phyloP scores from a whole-genome alignment of 1,284 basidiomycete genomes.

The Vanrija pseudolonga region DNA sequence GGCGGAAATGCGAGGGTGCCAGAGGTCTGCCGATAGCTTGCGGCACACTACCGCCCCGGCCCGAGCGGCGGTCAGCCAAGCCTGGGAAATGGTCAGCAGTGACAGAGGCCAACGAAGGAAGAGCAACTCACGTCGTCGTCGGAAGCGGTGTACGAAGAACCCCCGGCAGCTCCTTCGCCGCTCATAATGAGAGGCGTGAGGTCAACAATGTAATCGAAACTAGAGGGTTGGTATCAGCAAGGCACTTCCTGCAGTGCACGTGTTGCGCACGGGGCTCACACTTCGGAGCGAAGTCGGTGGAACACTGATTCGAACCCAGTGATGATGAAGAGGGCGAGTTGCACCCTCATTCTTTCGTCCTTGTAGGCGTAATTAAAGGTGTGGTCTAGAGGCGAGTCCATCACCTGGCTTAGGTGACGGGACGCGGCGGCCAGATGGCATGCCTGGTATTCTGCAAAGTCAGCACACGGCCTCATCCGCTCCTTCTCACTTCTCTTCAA shows the following conservation, averaged over 20 bases:
- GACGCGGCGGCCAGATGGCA: slow-evolving; percentile 20
- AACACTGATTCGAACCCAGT: slow-evolving; percentile 58
- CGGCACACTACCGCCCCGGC: slow-evolving; percentile 73
- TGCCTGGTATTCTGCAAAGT: slow-evolving; percentile 23
- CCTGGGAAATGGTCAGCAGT: slow-evolving; percentile 18
- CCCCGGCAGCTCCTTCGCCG: too few relatives aligned
- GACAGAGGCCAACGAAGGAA: background rate
- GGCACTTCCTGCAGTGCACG: too few relatives aligned
- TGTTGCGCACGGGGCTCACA: too few relatives aligned
- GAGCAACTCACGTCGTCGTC: slow-evolving; percentile 52
- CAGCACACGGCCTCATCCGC: background rate
- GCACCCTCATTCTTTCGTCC: slow-evolving; percentile 20
- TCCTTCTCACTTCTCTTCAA: background rate
- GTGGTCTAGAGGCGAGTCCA: background rate
- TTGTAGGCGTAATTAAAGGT: slow-evolving; percentile 1
- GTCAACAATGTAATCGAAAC: too few relatives aligned
- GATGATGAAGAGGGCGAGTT: slow-evolving; percentile 54
- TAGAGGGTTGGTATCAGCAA: too few relatives aligned
- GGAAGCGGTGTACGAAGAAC: too few relatives aligned
- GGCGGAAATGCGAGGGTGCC: slow-evolving; percentile 66
- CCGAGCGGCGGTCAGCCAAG: slow-evolving; percentile 60
- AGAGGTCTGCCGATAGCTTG: slow-evolving; percentile 70
- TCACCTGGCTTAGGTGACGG: slow-evolving; percentile 17
- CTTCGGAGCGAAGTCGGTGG: slow-evolving; percentile 59
- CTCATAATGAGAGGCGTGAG: too few relatives aligned